A percentile compares a stretch with the other conserved stretches of the same genome.
phyloP scores from a whole-genome alignment of 352 stramenopile species.

The Thraustochytrium striatum region DNA sequence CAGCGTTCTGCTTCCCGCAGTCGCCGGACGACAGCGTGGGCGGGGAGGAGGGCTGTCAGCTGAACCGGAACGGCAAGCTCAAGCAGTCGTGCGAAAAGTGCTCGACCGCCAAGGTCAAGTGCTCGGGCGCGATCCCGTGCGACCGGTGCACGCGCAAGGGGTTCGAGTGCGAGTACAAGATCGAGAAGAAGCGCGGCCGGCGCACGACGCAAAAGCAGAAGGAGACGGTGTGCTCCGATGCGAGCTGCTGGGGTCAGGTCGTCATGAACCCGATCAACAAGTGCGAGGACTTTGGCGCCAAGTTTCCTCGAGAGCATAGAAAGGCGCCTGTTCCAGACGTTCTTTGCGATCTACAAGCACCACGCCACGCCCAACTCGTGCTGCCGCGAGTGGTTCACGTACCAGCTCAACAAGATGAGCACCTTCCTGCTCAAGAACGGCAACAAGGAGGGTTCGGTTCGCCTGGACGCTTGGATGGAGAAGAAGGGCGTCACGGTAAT shows the following conservation, averaged over 20 bases:
- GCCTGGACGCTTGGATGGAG: conserved; percentile 32
- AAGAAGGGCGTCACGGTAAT: conserved; percentile 32
- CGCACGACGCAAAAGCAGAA: conserved; percentile 25
- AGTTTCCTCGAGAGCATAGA: conserved; percentile 31
- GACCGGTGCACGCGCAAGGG: conserved; percentile 38
- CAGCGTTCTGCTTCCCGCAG: conserved; percentile 5
- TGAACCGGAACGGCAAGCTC: conserved; percentile 37
- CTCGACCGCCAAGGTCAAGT: conserved; percentile 43
- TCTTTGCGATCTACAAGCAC: conserved; percentile 49
- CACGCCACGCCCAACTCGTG: conserved; percentile 30
- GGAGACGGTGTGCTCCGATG: conserved; percentile 35
- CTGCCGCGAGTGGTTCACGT: conserved; percentile 39
- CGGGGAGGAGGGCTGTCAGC: conserved; percentile 9
- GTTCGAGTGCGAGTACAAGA: conserved; percentile 44
- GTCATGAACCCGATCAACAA: conserved; percentile 43
- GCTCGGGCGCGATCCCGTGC: conserved; percentile 30
- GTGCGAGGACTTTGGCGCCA: conserved; percentile 26
- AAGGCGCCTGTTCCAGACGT: conserved; percentile 38
- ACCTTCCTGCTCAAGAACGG: conserved; percentile 43
- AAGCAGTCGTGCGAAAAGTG: conserved; percentile 46
- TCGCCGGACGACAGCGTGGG: neutral
- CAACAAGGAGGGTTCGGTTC: conserved; percentile 16
- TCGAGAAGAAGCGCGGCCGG: conserved; percentile 47
- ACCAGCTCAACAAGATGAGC: conserved; percentile 45
- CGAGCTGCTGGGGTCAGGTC: conserved; percentile 38